Evolutionary conservation across 176 grass and related monocot species (phyloP).

Genomic region (Carex scoparia): DNA sequence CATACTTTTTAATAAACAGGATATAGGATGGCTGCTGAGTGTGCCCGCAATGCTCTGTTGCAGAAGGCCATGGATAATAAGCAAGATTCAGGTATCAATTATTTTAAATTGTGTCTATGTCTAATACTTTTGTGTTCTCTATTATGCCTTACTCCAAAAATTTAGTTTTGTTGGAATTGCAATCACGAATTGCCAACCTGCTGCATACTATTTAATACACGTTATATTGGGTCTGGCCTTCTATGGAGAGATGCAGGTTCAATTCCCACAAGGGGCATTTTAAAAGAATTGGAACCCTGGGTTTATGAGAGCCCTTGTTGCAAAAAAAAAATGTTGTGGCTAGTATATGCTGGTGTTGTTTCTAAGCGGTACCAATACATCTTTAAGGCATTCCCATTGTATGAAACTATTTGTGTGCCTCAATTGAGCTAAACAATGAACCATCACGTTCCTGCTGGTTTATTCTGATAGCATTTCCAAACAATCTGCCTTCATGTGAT

Average conservation of each 20-base stretch:
- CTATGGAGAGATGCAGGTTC: too few species aligned
- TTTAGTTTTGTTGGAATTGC: not conserved
- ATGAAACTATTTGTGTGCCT: not conserved
- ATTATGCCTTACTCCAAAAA: not conserved
- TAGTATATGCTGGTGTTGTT: not conserved
- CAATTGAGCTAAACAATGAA: not conserved
- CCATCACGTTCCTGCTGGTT: not conserved
- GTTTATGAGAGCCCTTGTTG: too few species aligned
- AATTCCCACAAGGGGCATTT: too few species aligned
- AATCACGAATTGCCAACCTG: not conserved
- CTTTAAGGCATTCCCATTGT: not conserved
- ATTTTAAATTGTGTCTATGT: not conserved
- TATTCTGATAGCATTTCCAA: not conserved
- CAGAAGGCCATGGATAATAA: conserved; percentile 85
- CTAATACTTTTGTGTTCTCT: not conserved
- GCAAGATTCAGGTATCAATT: conserved; percentile 60
- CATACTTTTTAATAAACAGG: conserved; percentile 29
- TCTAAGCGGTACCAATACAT: not conserved
- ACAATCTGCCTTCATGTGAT: not conserved
- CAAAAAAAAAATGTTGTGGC: too few species aligned
- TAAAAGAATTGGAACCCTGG: too few species aligned
- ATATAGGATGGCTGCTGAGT: conserved; percentile 84
- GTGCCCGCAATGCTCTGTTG: conserved; percentile 65
- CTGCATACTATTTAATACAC: not conserved
- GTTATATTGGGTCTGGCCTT: not conserved